A percentile compares a stretch with the other conserved stretches of the same genome.
Conservation (phyloP, 495 filamentous ascomycete genomes). For the Podospora pseudoanserina region DNA sequence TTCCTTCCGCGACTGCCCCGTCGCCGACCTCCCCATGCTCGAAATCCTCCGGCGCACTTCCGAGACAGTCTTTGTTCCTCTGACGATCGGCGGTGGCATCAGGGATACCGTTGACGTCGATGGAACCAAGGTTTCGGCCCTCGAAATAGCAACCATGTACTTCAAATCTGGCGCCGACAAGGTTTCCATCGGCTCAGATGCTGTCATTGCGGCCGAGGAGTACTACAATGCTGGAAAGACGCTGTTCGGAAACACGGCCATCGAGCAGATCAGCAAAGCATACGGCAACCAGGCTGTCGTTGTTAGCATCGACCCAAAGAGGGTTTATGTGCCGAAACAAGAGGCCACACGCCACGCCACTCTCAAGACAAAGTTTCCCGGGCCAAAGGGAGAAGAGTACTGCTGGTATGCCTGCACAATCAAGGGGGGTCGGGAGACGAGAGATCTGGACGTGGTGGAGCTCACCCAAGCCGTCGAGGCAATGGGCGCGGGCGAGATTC, state of each 20-base stretch:
- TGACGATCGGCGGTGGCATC: slow-evolving; percentile 94
- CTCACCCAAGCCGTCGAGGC: slow-evolving; percentile 86
- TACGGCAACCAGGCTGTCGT: slow-evolving; percentile 98
- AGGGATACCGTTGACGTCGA: slow-evolving; percentile 84
- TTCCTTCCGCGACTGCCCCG: slow-evolving; percentile 88
- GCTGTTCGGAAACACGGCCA: slow-evolving; percentile 77
- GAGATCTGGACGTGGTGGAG: slow-evolving; percentile 86
- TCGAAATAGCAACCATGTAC: slow-evolving; percentile 94
- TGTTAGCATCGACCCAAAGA: slow-evolving; percentile 88
- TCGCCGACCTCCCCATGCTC: slow-evolving; percentile 91
- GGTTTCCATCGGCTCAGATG: slow-evolving; percentile 94
- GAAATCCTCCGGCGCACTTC: slow-evolving; percentile 84
- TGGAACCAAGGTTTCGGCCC: slow-evolving; percentile 78
- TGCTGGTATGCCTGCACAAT: slow-evolving; percentile 99
- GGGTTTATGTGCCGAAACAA: slow-evolving; percentile 74
- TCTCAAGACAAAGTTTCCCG: slow-evolving; percentile 64
- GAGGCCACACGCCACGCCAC: slow-evolving; percentile 75
- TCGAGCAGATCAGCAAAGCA: slow-evolving; percentile 87
- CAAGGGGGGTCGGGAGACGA: slow-evolving; percentile 86
- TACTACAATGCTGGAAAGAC: slow-evolving; percentile 66
- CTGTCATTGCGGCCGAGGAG: slow-evolving; percentile 86
- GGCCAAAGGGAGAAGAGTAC: slow-evolving; percentile 71
- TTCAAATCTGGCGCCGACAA: slow-evolving; percentile 99
- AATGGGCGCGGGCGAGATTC: slow-evolving; percentile 91
- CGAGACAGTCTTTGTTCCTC: slow-evolving; percentile 92